Evolutionary conservation across 768 basidiomycete species (phyloP), one percentile per base, ranked within the genome.

Genomic region (Tubosaeta sp.): DNA sequence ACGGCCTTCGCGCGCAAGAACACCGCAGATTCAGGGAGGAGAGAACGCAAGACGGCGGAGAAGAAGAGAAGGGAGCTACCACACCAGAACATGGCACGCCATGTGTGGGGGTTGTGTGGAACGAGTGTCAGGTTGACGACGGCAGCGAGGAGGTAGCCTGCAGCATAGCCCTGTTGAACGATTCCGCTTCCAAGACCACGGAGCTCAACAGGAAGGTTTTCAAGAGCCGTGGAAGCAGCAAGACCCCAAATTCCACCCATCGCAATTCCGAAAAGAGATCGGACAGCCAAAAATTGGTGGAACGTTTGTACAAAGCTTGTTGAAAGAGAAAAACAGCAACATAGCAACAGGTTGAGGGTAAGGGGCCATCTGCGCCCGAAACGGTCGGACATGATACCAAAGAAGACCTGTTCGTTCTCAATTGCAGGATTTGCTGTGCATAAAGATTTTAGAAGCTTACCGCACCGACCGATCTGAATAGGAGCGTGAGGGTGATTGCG

Each of bases 351-450:
- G 63, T 94, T 94, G 60, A 60, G 54, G 18, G 94, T 82, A 9
- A 94, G 76, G 2, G 94, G 93, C 92, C 91, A 98, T 75, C 94
- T 94, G 41, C 94, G 80, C 1, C 94, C 94, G 67, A 74, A 96
- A 4, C 94, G 82, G 66, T 96, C 95, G 3, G 87, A 89, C 24
- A 86, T 56, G 44, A 93, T 66, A 42, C 92, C 93, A 58, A 96
- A 94, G 55, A 91, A 68, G 43, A 90, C 43, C 72, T 71, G n/a
- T 4, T 39, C 25, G 16, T 29, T 25, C 22, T 49, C 27, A 42
- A 40, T 32, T 35, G 10, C 38, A 19, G 47, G 25, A 21, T 24
- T 0, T 9, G 24, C 24, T 16, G 47, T 48, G 64, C 11, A 11
- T 19, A 29, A 19, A 9, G 4, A n/a, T 18, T 6, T 21, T 29